Conservation (phyloP, 2,329 filamentous ascomycete species). For the Ceratocystiopsis minuta region DNA sequence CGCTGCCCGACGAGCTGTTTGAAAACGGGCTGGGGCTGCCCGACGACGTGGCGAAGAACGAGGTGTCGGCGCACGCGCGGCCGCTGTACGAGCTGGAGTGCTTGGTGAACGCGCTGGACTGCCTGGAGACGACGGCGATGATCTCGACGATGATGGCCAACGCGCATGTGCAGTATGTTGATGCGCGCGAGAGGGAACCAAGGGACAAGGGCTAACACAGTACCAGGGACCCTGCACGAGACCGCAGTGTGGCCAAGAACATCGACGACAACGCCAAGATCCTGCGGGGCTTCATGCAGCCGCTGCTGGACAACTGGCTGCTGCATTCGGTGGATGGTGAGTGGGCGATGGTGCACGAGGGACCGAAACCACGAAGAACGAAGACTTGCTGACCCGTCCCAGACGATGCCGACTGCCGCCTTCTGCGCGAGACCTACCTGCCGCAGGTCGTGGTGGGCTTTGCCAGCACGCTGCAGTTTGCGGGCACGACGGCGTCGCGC, state of each 20-base stretch:
- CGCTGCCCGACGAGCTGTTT: conserved; percentile 17
- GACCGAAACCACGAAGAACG: no score
- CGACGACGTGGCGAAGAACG: conserved; percentile 19
- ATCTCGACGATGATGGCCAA: conserved; percentile 34
- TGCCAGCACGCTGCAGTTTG: conserved; percentile 62
- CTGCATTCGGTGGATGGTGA: conserved; percentile 35
- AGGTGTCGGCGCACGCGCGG: conserved; percentile 35
- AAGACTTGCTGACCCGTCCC: background rate
- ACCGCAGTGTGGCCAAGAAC: conserved; percentile 33
- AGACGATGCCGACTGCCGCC: conserved; percentile 42
- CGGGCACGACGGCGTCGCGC: conserved; percentile 54
- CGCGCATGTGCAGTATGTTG: conserved; percentile 31
- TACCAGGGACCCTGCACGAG: conserved; percentile 18
- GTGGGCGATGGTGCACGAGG: no score
- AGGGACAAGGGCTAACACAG: background rate
- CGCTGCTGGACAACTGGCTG: conserved; percentile 49
- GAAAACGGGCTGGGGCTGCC: conserved; percentile 8
- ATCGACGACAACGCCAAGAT: conserved; percentile 36
- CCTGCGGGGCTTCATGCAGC: conserved; percentile 37
- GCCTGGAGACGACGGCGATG: conserved; percentile 47
- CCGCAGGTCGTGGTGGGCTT: conserved; percentile 77
- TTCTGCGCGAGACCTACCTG: conserved; percentile 60
- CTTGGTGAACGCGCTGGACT: conserved; percentile 46
- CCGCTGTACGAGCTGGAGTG: conserved; percentile 52
- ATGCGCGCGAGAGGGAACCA: no score